Evolutionary conservation across 352 stramenopile genomes (phyloP).

Genomic region (Pythium folliculosum): DNA sequence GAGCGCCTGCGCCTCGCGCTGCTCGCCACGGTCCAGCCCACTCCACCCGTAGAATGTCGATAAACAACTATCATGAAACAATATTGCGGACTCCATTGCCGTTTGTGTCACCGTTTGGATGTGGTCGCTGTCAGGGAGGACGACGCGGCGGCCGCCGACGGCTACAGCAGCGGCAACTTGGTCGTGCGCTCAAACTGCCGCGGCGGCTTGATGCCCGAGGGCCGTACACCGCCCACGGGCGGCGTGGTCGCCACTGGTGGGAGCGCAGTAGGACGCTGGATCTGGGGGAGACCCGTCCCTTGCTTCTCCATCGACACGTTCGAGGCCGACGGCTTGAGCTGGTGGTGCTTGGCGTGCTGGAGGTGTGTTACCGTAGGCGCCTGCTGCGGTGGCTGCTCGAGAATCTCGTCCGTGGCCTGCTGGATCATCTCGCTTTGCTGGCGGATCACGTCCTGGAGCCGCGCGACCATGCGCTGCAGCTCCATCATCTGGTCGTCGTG

Average conservation of each 20-base stretch:
- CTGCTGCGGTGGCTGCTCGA: constrained; percentile 9
- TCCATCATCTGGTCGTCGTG: constrained; percentile 31
- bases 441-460: constrained; percentile 28
- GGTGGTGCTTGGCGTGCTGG: neutral
- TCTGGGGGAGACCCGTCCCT: neutral
- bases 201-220: constrained; percentile 28
- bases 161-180: constrained; percentile 16
- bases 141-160: neutral
- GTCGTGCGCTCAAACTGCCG: constrained; percentile 24
- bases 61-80: neutral
- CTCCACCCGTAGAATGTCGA: neutral
- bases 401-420: constrained; percentile 18
- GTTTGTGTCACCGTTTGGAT: neutral
- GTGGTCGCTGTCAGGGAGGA: neutral
- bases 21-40: constrained; percentile 1
- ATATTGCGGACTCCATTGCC: neutral
- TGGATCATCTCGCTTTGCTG: constrained; percentile 30
- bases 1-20: constrained; percentile 19
- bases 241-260: neutral
- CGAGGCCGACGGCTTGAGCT: constrained; percentile 7
- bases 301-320: neutral
- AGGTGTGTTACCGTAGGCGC: neutral
- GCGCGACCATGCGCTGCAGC: constrained; percentile 24
- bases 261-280: neutral
- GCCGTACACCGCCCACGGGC: neutral